Evolutionary conservation across 2,329 filamentous ascomycete genomes (phyloP).

Genomic region (Aureobasidium uvarum): DNA sequence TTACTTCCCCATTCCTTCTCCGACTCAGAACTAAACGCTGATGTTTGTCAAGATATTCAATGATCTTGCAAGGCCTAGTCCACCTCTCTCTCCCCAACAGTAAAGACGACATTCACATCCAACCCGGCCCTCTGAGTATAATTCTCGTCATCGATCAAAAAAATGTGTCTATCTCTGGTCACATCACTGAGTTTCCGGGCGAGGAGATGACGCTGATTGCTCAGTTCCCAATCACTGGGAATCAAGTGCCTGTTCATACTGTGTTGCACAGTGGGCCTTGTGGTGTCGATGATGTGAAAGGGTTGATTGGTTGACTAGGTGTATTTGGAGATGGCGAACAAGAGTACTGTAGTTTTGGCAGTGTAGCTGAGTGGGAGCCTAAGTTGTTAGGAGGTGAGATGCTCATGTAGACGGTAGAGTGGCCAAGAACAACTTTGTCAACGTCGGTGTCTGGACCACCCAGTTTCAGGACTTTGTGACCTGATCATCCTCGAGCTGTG

Average conservation of each 20-base stretch:
- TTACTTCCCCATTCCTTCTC: neutral
- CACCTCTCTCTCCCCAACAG: constrained; percentile 7
- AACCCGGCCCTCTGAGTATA: neutral
- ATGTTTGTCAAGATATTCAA: neutral
- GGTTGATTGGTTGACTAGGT: neutral
- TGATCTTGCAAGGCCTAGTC: constrained; percentile 4
- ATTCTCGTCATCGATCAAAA: neutral
- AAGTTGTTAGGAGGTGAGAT: neutral
- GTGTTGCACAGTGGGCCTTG: constrained; percentile 10
- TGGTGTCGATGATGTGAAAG: neutral
- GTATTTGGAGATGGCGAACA: too few relatives aligned
- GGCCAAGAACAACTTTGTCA: too few relatives aligned
- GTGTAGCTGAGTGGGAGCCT: neutral
- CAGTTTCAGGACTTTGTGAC: too few relatives aligned
- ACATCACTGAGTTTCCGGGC: constrained; percentile 18
- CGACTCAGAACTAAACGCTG: neutral
- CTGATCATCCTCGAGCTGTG: neutral
- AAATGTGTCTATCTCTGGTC: constrained; percentile 4
- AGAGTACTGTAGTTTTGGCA: neutral
- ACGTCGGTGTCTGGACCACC: too few relatives aligned
- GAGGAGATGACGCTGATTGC: constrained; percentile 9
- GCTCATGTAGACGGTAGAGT: neutral
- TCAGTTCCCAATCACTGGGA: constrained; percentile 2
- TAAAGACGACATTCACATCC: constrained; percentile 2
- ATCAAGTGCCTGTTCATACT: neutral